Evolutionary conservation across 805 yeast genomes (phyloP).

Genomic region (Saturnispora sanitii): DNA sequence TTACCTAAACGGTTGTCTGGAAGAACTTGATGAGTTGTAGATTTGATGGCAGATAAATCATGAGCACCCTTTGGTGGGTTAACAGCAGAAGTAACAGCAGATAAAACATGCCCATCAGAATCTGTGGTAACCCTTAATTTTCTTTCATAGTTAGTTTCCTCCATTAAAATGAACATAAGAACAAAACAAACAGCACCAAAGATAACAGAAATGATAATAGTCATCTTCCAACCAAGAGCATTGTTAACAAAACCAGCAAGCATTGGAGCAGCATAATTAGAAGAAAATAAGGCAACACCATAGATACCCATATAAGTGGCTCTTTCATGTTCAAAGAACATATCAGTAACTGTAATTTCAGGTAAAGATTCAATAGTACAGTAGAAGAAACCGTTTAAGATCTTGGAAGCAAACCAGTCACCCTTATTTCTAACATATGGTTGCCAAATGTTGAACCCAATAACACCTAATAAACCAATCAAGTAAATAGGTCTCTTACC

Average conservation of each 20-base stretch:
- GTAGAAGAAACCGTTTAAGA: constrained; percentile 25
- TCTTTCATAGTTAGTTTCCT: constrained; percentile 43
- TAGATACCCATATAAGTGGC: constrained; percentile 41
- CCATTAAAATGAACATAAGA: constrained; percentile 37
- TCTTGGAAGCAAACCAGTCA: constrained; percentile 25
- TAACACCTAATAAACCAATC: constrained; percentile 24
- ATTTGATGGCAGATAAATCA: constrained; percentile 8
- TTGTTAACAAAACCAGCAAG: constrained; percentile 48
- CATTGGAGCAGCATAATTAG: constrained; percentile 49
- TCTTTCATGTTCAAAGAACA: constrained; percentile 43
- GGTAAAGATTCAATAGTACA: constrained; percentile 39
- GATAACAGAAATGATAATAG: constrained; percentile 39
- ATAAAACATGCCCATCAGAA: constrained; percentile 16
- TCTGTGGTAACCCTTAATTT: constrained; percentile 20
- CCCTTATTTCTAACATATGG: constrained; percentile 26
- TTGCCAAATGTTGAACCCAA: constrained; percentile 26
- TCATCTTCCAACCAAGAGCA: constrained; percentile 44
- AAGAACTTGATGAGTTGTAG: constrained; percentile 12
- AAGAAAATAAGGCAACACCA: constrained; percentile 42
- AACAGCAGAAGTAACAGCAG: constrained; percentile 19
- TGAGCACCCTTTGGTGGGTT: constrained; percentile 1
- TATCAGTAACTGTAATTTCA: constrained; percentile 39
- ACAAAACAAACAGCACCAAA: constrained; percentile 33
- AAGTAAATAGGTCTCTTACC: constrained; percentile 32
- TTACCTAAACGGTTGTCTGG: constrained; percentile 23